Conservation (phyloP, 208 protist genomes). For the Phytomonas sp. region DNA sequence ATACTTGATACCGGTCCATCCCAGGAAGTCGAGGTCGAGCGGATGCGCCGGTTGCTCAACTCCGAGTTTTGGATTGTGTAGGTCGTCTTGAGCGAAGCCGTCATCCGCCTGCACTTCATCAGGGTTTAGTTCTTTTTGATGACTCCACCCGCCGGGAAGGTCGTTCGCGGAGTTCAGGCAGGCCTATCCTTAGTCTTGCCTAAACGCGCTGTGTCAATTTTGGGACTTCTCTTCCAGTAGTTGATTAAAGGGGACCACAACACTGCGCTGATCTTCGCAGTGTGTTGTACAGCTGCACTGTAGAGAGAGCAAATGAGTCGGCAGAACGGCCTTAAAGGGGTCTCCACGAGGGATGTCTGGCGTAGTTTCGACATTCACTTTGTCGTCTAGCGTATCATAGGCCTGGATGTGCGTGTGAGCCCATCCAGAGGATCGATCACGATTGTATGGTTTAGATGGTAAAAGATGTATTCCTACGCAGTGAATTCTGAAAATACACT, state of each 20-base stretch:
- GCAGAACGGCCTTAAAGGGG: no score
- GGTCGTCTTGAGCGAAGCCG: neutral
- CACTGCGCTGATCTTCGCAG: no score
- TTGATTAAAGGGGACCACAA: slow-evolving; percentile 73
- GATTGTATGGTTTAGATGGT: neutral
- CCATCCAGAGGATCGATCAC: slow-evolving; percentile 70
- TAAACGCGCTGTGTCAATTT: slow-evolving; percentile 1
- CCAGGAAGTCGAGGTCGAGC: slow-evolving; percentile 9
- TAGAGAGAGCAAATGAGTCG: no score
- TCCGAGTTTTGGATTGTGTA: neutral
- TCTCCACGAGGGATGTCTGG: no score
- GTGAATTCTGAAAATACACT: neutral
- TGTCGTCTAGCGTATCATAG: neutral
- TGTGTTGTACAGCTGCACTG: no score
- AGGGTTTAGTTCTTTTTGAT: slow-evolving; percentile 31
- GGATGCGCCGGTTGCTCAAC: neutral
- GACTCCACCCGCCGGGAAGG: slow-evolving; percentile 35
- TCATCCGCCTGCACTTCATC: slow-evolving; percentile 13
- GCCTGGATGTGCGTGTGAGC: slow-evolving; percentile 43
- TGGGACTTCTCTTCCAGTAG: slow-evolving; percentile 34
- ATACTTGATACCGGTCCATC: slow-evolving; percentile 8
- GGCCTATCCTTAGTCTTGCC: slow-evolving; percentile 15
- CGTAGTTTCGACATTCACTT: no score
- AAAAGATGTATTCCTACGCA: neutral
- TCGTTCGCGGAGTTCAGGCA: slow-evolving; percentile 32